phyloP scores from a whole-genome alignment of 1,284 basidiomycete species.

The Trametes polyzona region DNA sequence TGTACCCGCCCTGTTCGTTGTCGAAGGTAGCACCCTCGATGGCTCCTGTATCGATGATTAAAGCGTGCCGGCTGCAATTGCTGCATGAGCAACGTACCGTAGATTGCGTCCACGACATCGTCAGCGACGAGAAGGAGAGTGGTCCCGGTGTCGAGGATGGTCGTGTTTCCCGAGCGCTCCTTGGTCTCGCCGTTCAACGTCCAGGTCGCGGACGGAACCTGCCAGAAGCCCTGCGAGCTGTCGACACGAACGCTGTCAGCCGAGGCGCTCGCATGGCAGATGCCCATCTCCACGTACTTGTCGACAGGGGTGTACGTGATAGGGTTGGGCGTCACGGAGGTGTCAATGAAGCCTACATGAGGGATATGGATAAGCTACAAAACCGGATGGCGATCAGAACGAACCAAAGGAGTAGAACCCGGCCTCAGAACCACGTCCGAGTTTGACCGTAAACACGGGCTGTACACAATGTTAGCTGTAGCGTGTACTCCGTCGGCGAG shows the following conservation, averaged over 20 bases:
- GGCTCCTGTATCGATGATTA: slow-evolving; percentile 4
- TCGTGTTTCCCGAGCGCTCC: slow-evolving; percentile 36
- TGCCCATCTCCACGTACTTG: slow-evolving; percentile 32
- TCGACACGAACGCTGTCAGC: background rate
- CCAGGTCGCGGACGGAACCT: slow-evolving; percentile 35
- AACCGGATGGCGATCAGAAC: background rate
- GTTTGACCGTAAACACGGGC: slow-evolving; percentile 40
- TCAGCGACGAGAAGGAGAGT: slow-evolving; percentile 40
- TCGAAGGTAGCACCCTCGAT: slow-evolving; percentile 40
- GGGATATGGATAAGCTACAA: background rate
- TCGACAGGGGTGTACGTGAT: slow-evolving; percentile 35
- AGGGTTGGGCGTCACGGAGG: slow-evolving; percentile 32
- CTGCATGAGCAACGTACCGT: slow-evolving; percentile 23
- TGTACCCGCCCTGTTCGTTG: slow-evolving; percentile 41
- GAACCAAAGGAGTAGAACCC: slow-evolving; percentile 44
- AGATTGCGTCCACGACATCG: slow-evolving; percentile 37
- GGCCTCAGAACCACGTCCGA: slow-evolving; percentile 35
- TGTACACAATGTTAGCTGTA: background rate
- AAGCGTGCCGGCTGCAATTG: too few relatives aligned
- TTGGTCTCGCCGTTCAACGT: slow-evolving; percentile 33
- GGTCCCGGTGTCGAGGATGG: slow-evolving; percentile 47
- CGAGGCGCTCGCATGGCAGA: background rate
- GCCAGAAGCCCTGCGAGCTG: slow-evolving; percentile 42
- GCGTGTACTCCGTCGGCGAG: background rate
- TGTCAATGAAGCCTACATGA: slow-evolving; percentile 35